phyloP scores from a whole-genome alignment of 805 yeast species.

The Saturnispora bothae region DNA sequence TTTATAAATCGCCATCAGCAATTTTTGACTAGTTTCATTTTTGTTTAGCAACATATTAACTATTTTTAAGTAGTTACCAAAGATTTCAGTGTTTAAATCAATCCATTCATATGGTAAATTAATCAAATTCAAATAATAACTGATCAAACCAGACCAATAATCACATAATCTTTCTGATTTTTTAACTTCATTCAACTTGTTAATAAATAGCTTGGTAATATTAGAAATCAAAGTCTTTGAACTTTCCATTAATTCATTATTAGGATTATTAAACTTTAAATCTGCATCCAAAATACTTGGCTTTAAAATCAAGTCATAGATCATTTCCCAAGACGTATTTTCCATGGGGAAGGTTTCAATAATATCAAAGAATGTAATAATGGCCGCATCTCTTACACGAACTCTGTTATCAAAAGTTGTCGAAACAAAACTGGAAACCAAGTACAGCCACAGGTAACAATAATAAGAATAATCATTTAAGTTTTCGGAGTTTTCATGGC shows the following conservation, averaged over 20 bases:
- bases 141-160: constrained; percentile 51
- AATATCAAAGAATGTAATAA: constrained; percentile 79
- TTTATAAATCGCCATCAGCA: constrained; percentile 5
- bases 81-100: constrained; percentile 46
- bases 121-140: constrained; percentile 36
- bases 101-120: constrained; percentile 31
- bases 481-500: constrained; percentile 9
- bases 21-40: constrained; percentile 18
- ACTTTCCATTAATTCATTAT: constrained; percentile 48
- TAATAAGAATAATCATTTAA: constrained; percentile 20
- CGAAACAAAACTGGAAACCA: constrained; percentile 50
- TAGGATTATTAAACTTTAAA: constrained; percentile 7
- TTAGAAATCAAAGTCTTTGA: constrained; percentile 55
- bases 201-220: constrained; percentile 46
- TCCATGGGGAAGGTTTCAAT: constrained; percentile 58
- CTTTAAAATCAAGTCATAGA: constrained; percentile 52
- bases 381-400: constrained; percentile 82
- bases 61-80: constrained; percentile 41
- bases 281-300: constrained; percentile 30
- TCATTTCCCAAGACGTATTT: constrained; percentile 57
- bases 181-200: constrained; percentile 34
- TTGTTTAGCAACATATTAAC: constrained; percentile 26
- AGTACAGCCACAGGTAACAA: constrained; percentile 50
- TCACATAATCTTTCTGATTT: constrained; percentile 15
- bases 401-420: constrained; percentile 56